A percentile compares a stretch with the other conserved stretches of the same genome.
Evolutionary conservation across 768 basidiomycete genomes (phyloP).

Genomic region (Mrakia gelida): DNA sequence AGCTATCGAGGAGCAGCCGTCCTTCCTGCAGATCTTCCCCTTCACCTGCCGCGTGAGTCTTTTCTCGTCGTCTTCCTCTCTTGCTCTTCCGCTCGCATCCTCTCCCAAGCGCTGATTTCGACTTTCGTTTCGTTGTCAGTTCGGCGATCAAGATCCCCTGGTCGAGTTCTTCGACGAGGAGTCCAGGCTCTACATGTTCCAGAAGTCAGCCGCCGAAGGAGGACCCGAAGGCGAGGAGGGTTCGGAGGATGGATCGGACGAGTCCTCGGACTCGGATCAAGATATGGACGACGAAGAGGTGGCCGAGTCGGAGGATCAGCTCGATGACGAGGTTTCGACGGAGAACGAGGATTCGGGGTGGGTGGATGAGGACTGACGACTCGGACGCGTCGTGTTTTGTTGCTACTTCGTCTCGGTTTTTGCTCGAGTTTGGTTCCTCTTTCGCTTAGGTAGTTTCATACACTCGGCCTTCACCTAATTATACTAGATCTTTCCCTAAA

Average conservation of each 20-base stretch:
- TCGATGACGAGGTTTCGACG: background rate
- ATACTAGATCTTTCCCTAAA: background rate
- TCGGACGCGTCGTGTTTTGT: background rate
- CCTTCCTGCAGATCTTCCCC: background rate
- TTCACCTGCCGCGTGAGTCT: background rate
- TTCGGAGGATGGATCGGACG: background rate
- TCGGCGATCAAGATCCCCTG: slow-evolving; percentile 13
- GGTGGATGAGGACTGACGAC: slow-evolving; percentile 6
- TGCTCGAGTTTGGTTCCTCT: no score
- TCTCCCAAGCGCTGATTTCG: no score
- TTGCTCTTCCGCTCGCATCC: no score
- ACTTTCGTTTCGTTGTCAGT: background rate
- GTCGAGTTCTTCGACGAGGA: slow-evolving; percentile 6
- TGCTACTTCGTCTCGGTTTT: background rate
- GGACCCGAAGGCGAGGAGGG: background rate
- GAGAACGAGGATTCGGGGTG: background rate
- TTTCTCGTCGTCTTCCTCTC: background rate
- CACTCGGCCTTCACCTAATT: background rate
- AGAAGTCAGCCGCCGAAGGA: background rate
- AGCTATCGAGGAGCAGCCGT: background rate
- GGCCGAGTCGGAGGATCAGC: background rate
- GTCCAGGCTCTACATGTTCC: background rate
- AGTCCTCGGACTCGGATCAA: background rate
- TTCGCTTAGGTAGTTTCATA: background rate
- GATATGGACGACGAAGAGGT: background rate